These are phyloP conservation scores for Cyclotella sp. DNA, from an alignment of 108 stramenopile species.

Conservation along the genomic window DNA sequence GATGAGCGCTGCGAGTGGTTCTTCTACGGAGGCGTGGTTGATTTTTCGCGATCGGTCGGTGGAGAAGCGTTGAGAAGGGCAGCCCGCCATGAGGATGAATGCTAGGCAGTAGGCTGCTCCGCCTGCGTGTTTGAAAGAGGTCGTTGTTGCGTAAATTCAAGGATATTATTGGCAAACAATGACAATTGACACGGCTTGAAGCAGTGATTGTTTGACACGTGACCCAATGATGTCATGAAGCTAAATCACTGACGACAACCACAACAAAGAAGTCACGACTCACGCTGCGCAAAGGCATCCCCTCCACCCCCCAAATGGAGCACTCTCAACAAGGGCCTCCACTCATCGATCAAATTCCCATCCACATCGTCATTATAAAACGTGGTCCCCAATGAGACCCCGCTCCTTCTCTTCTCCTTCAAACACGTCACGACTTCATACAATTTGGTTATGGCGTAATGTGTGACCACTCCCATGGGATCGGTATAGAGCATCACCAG, in stretches of 20 bases:
- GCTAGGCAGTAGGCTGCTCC: constrained; percentile 62
- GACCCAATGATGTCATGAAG: too few relatives aligned
- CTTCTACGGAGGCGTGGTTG: constrained; percentile 50
- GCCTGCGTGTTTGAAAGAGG: constrained; percentile 8
- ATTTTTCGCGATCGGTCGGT: constrained; percentile 41
- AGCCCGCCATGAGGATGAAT: constrained; percentile 54
- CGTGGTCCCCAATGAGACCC: constrained; percentile 40
- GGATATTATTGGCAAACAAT: background rate
- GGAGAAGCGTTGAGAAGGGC: constrained; percentile 35
- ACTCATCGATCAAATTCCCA: constrained; percentile 58
- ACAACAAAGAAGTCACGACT: constrained; percentile 3
- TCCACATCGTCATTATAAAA: constrained; percentile 47
- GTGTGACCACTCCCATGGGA: constrained; percentile 68
- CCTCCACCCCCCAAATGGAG: constrained; percentile 54
- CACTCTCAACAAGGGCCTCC: constrained; percentile 51
- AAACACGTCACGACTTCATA: constrained; percentile 67
- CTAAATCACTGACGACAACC: too few relatives aligned
- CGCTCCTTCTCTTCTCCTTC: constrained; percentile 50
- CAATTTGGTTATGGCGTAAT: constrained; percentile 74
- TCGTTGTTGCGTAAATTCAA: too few relatives aligned
- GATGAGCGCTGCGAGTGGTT: constrained; percentile 63
- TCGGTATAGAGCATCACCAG: constrained; percentile 62
- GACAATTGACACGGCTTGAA: too few relatives aligned
- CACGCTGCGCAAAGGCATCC: constrained; percentile 61
- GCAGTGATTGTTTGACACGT: too few relatives aligned